Evolutionary conservation across 2,329 filamentous ascomycete species (phyloP).

Genomic region (Emergomyces orientalis): DNA sequence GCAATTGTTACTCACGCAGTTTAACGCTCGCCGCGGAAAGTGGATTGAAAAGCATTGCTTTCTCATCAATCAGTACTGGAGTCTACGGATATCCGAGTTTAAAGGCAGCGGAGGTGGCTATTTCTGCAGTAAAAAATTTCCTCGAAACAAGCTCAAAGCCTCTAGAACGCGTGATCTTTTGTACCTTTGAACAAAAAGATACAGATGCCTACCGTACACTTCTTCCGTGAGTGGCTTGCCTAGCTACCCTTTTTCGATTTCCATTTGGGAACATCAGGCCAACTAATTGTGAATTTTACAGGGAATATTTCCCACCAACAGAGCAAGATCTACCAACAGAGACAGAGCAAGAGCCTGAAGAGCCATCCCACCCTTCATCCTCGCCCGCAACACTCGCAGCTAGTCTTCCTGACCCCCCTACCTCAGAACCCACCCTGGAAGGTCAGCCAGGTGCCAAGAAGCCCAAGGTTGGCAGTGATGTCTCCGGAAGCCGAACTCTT

Average conservation of each 20-base stretch:
- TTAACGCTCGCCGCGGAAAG: conserved; percentile 62
- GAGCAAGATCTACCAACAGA: conserved; percentile 24
- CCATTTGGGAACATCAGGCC: background rate
- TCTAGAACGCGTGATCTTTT: conserved; percentile 71
- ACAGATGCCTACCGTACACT: conserved; percentile 58
- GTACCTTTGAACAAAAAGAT: conserved; percentile 72
- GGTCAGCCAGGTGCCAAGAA: conserved; percentile 41
- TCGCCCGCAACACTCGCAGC: conserved; percentile 29
- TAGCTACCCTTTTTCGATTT: conserved; percentile 4
- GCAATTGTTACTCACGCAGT: conserved; percentile 59
- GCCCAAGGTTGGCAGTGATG: conserved; percentile 30
- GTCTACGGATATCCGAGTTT: conserved; percentile 76
- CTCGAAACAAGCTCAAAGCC: conserved; percentile 35
- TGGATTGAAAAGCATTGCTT: conserved; percentile 63
- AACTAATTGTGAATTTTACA: conserved; percentile 19
- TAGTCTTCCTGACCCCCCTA: conserved; percentile 42
- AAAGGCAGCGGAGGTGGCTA: conserved; percentile 63
- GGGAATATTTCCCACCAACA: conserved; percentile 43
- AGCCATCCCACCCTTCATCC: conserved; percentile 18
- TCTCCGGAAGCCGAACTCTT: background rate
- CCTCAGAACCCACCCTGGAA: conserved; percentile 36
- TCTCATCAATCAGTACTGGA: conserved; percentile 78
- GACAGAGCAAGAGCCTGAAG: conserved; percentile 14
- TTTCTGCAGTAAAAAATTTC: conserved; percentile 50
- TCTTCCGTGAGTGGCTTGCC: conserved; percentile 58